Percentiles rank a stretch among this genome's conserved stretches.
Conservation (phyloP, 805 yeast genomes). For the Candida parachauliodes region DNA sequence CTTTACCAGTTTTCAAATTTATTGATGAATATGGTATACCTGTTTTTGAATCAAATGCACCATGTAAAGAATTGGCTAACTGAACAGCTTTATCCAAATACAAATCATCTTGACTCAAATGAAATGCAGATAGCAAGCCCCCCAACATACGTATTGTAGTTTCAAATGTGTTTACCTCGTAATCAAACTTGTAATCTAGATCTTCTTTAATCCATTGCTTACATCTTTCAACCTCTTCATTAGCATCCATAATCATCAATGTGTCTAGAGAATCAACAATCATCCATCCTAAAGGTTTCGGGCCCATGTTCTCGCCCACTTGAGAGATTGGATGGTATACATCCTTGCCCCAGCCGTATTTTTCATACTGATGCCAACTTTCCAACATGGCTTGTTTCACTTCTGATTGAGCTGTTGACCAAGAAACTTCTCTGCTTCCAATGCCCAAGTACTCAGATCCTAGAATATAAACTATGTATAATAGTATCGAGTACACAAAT, state of each 20-base stretch:
- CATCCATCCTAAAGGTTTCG: conserved; percentile 86
- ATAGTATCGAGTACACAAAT: conserved; percentile 33
- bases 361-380: conserved; percentile 73
- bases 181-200: conserved; percentile 66
- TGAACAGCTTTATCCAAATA: conserved; percentile 76
- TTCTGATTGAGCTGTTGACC: conserved; percentile 50
- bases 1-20: conserved; percentile 62
- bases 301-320: conserved; percentile 70
- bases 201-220: conserved; percentile 71
- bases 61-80: conserved; percentile 68
- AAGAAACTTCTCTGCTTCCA: conserved; percentile 14
- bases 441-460: conserved; percentile 6
- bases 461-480: conserved; percentile 38
- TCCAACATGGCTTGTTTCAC: conserved; percentile 68
- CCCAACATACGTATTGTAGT: conserved; percentile 95
- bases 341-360: conserved; percentile 83
- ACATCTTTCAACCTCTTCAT: conserved; percentile 61
- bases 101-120: conserved; percentile 63
- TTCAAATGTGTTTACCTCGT: conserved; percentile 79
- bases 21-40: conserved; percentile 82
- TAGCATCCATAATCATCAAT: conserved; percentile 67
- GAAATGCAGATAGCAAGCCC: conserved; percentile 81
- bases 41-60: conserved; percentile 60
- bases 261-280: conserved; percentile 87
- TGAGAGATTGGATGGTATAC: conserved; percentile 67